phyloP scores from a whole-genome alignment of 2,329 filamentous ascomycete genomes.

The Leptodontidium sp. region DNA sequence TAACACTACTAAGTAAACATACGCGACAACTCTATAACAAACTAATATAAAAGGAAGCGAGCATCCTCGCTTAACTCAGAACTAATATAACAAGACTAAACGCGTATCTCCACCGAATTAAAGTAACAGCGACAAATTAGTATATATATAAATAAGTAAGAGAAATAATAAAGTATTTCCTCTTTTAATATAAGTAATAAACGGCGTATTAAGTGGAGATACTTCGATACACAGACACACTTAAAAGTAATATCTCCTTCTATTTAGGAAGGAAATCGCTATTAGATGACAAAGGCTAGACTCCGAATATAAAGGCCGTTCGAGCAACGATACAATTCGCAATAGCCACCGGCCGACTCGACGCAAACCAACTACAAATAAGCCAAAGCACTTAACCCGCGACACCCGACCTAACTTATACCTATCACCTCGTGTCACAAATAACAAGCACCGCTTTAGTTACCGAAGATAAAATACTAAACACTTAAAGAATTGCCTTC shows the following conservation, averaged over 20 bases:
- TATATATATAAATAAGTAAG: not conserved
- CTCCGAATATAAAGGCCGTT: not conserved
- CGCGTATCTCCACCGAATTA: no score
- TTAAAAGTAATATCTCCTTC: not conserved
- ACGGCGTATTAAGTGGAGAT: not conserved
- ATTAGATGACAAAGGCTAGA: not conserved
- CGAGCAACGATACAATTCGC: not conserved
- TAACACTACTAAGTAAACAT: no score
- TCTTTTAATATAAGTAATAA: not conserved
- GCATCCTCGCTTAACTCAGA: no score
- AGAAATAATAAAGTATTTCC: not conserved
- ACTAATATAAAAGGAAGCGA: no score
- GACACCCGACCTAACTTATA: not conserved
- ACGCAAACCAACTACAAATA: not conserved
- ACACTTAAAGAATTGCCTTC: no score
- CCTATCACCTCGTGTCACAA: not conserved
- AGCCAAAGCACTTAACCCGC: not conserved
- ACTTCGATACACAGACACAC: not conserved
- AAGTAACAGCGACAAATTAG: not conserved
- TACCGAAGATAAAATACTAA: no score
- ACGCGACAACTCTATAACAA: no score
- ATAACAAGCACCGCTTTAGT: not conserved
- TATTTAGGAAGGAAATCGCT: not conserved
- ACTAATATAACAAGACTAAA: no score
- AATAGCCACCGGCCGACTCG: not conserved